phyloP scores from a whole-genome alignment of 129 eudicot species.

The Helichrysum umbraculigerum region DNA sequence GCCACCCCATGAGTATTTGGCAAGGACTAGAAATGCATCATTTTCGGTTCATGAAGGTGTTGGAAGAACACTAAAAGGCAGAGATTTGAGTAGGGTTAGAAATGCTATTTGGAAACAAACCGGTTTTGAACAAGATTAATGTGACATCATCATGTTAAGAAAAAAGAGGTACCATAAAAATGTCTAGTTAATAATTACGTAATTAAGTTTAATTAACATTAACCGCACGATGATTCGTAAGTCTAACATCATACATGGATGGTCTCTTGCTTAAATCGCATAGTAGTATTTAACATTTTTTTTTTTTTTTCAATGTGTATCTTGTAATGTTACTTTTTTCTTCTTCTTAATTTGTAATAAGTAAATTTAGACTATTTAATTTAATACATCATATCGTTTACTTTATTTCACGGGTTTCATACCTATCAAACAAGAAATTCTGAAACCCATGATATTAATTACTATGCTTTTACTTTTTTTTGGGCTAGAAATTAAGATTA shows the following conservation, averaged over 20 bases:
- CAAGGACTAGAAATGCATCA: conserved; percentile 67
- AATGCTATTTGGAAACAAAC: conserved; percentile 90
- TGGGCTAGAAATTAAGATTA: background rate
- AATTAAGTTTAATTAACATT: conserved; percentile 22
- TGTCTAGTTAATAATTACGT: conserved; percentile 6
- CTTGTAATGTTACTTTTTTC: background rate
- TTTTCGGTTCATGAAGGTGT: conserved; percentile 83
- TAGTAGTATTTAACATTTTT: conserved; percentile 4
- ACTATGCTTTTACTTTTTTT: background rate
- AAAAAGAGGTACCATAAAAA: conserved; percentile 25
- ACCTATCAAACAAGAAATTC: background rate
- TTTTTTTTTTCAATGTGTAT: conserved; percentile 13
- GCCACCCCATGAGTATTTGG: conserved; percentile 89
- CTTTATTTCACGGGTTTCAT: conserved; percentile 3
- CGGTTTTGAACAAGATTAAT: conserved; percentile 58
- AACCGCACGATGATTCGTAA: conserved; percentile 18
- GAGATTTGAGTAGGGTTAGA: conserved; percentile 86
- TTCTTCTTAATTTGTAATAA: conserved; percentile 6
- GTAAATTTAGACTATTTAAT: background rate
- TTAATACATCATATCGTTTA: background rate
- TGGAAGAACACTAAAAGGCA: conserved; percentile 83
- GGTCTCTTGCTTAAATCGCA: background rate
- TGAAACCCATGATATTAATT: background rate
- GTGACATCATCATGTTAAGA: conserved; percentile 2
- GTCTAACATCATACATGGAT: conserved; percentile 28